Conservation (phyloP, 768 basidiomycete genomes). For the Chiua virens region DNA sequence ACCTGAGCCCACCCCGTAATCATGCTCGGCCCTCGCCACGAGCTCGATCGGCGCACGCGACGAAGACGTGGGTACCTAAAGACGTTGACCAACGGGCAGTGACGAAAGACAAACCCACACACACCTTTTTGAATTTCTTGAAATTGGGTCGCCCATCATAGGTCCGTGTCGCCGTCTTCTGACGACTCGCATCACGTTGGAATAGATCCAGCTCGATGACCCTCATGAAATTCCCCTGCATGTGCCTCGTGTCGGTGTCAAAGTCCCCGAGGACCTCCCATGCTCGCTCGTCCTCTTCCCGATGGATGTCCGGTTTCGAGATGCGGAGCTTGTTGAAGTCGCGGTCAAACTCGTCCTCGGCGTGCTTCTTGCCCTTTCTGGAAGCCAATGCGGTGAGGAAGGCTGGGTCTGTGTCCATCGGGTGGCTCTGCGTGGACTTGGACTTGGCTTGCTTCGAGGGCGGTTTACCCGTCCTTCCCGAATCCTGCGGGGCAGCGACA, state of each 20-base stretch:
- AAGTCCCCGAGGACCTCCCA: conserved; percentile 68
- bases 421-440: neutral
- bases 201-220: conserved; percentile 65
- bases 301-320: conserved; percentile 56
- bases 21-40: conserved; percentile 48
- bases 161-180: conserved; percentile 21
- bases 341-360: conserved; percentile 70
- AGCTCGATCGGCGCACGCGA: conserved; percentile 48
- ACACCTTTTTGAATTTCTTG: conserved; percentile 77
- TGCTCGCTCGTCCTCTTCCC: conserved; percentile 47
- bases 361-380: conserved; percentile 53
- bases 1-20: conserved; percentile 57
- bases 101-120: conserved; percentile 16
- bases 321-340: conserved; percentile 80
- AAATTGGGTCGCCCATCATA: conserved; percentile 56
- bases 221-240: conserved; percentile 81
- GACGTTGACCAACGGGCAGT: neutral
- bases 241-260: conserved; percentile 50
- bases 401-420: conserved; percentile 57
- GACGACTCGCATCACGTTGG: conserved; percentile 28
- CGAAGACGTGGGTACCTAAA: conserved; percentile 29
- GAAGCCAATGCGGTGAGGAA: conserved; percentile 77
- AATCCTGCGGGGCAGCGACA: conserved; percentile 28
- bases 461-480: neutral
- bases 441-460: conserved; percentile 11